A percentile compares a stretch with the other conserved stretches of the same genome.
phyloP scores from a whole-genome alignment of 2,329 filamentous ascomycete genomes.

The Arthrobotrys conoides region DNA sequence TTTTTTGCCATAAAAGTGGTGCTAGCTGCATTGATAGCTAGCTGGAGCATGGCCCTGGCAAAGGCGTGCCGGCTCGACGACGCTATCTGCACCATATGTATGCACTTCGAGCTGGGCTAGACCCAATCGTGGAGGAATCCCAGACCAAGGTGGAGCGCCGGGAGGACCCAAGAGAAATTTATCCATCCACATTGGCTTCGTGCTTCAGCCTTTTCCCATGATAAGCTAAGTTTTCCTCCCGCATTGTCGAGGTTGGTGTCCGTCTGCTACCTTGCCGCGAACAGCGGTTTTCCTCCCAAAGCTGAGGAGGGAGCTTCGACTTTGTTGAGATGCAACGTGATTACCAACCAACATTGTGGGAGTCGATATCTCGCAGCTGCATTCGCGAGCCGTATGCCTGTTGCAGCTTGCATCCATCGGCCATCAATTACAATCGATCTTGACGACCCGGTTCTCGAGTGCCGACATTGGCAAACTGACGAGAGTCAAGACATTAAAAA shows the following conservation, averaged over 20 bases:
- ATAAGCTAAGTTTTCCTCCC: conserved; percentile 39
- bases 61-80: conserved; percentile 21
- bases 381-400: conserved; percentile 12
- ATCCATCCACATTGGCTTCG: conserved; percentile 20
- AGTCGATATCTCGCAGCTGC: conserved; percentile 21
- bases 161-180: conserved; percentile 38
- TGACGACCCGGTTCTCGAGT: conserved; percentile 5
- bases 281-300: conserved; percentile 4
- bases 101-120: conserved; percentile 27
- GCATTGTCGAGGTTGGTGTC: conserved; percentile 16
- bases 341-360: conserved; percentile 25
- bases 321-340: conserved; percentile 61
- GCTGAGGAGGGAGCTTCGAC: conserved; percentile 3
- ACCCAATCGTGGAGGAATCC: conserved; percentile 47
- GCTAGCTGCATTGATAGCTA: conserved; percentile 40
- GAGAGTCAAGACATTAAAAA: neutral
- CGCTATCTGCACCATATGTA: conserved; percentile 20
- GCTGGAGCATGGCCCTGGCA: conserved; percentile 38
- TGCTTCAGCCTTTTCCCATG: conserved; percentile 36
- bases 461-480: neutral
- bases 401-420: conserved; percentile 10
- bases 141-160: conserved; percentile 48
- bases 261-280: conserved; percentile 30
- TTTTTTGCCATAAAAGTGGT: conserved; percentile 44
- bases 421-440: too few relatives aligned